Base-by-base conservation (phyloP, 2,329 filamentous ascomycete species). In the Orbilia ellipsospora region DNA sequence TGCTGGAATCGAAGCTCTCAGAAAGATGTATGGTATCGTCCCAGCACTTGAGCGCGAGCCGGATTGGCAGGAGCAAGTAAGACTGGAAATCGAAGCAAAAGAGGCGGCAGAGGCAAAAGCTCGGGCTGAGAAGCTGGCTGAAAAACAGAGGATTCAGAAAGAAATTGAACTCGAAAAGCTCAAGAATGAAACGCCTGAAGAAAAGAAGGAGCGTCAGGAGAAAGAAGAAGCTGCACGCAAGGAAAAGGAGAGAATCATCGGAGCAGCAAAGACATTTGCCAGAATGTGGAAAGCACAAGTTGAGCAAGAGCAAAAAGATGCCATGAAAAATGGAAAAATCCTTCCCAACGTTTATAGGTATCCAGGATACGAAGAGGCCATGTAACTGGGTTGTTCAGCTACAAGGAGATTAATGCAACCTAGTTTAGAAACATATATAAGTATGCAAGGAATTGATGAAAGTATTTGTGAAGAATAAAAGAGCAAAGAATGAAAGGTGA, bases 11-110 rank as follows among this genome's bases (percentile, higher is more conserved):
- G 31, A 36, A 36, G 31, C 31, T 7, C 40, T 36, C 16, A 7
- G 48, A 45, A 10, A 16, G 7, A 56, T 42, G 13, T 74, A 68
- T 16, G 36, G 36, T 10, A 68, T 67, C 13, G 56, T 51, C 2
- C 61, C 70, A 2, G 69, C 57, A 2, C 40, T 56, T 31, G 62
- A 59, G 0, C 40, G 31, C 1, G 13, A 12, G 5, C 44, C 62
- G 0, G 51, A 60, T 12, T 16, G 23, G 3, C 45, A 48, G 6
- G 51, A 48, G 31, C 31, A 36, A 10, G 5, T 36, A 36, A 2
- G 31, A 36, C 5, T 36, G 31, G 6, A 36, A 1, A 10, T 36
- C 31, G 31, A 36, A 36, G 31, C 31, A 36, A 7, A 10, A 6
- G 31, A 36, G 31, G 31, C 31, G 31, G 54, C 23, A 1, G 45